Evolutionary conservation across 768 basidiomycete genomes (phyloP).

Genomic region (Auriscalpium orientale): DNA sequence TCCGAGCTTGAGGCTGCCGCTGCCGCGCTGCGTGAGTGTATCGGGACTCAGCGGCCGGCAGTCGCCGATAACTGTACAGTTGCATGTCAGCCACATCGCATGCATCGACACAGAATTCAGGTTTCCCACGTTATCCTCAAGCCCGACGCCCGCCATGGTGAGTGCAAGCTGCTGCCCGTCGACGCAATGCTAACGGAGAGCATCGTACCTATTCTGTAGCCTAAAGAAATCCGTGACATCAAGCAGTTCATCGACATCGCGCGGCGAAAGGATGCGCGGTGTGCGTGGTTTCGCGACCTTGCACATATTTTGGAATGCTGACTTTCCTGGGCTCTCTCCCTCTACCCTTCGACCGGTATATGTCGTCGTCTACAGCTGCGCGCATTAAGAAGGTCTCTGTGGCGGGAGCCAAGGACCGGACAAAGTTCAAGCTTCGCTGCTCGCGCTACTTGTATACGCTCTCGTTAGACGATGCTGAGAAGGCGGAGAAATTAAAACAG

Average conservation of each 20-base stretch:
- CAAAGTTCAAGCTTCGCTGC: slow-evolving; percentile 99
- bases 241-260: slow-evolving; percentile 98
- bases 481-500: slow-evolving; percentile 96
- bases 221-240: slow-evolving; percentile 97
- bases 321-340: too few species aligned
- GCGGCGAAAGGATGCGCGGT: slow-evolving; percentile 92
- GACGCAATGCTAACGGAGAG: not conserved
- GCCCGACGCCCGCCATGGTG: not conserved
- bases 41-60: not conserved
- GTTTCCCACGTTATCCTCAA: not conserved
- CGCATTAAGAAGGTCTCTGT: slow-evolving; percentile 92
- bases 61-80: not conserved
- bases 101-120: not conserved
- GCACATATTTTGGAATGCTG: not conserved
- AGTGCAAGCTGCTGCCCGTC: not conserved
- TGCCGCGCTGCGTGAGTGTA: too few species aligned
- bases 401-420: slow-evolving; percentile 66
- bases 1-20: too few species aligned
- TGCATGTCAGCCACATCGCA: not conserved
- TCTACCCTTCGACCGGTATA: not conserved
- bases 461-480: slow-evolving; percentile 89
- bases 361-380: slow-evolving; percentile 53
- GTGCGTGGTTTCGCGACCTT: slow-evolving; percentile 44
- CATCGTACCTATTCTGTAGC: slow-evolving; percentile 37
- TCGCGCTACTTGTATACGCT: slow-evolving; percentile 97